phyloP scores from a whole-genome alignment of 306 rosid species.

The Bauhinia variegata region DNA sequence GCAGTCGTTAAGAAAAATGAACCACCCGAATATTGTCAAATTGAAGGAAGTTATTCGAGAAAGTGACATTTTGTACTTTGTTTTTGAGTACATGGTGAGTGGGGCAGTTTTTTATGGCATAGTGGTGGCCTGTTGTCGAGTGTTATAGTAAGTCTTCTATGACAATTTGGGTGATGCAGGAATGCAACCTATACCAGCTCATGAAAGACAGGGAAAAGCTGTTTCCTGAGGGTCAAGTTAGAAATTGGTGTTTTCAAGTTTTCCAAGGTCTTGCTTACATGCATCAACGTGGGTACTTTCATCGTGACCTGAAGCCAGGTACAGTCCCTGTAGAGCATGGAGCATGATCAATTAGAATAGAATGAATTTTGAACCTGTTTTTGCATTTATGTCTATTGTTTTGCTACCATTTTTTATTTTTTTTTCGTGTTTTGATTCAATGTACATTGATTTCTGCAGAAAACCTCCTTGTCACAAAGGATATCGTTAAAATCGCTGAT shows the following conservation, averaged over 20 bases:
- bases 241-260: slow-evolving; percentile 97
- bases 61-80: slow-evolving; percentile 81
- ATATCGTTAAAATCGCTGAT: slow-evolving; percentile 86
- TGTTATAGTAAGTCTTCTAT: slow-evolving; percentile 22
- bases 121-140: neutral
- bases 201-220: slow-evolving; percentile 86
- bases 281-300: slow-evolving; percentile 99
- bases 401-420: neutral
- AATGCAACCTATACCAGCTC: slow-evolving; percentile 89
- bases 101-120: neutral
- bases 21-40: slow-evolving; percentile 91
- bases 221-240: slow-evolving; percentile 79
- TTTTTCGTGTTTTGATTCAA: slow-evolving; percentile 24
- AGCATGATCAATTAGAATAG: neutral
- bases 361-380: neutral
- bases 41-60: slow-evolving; percentile 96
- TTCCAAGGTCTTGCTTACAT: slow-evolving; percentile 97
- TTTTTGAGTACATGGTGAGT: slow-evolving; percentile 95
- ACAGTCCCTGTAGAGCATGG: slow-evolving; percentile 15
- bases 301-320: slow-evolving; percentile 98
- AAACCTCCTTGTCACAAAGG: slow-evolving; percentile 85
- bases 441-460: slow-evolving; percentile 47
- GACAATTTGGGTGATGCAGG: slow-evolving; percentile 50
- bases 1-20: slow-evolving; percentile 88
- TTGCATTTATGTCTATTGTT: slow-evolving; percentile 17